Conservation (phyloP, 768 basidiomycete genomes). For the Trichaptum fuscoviolaceum region DNA sequence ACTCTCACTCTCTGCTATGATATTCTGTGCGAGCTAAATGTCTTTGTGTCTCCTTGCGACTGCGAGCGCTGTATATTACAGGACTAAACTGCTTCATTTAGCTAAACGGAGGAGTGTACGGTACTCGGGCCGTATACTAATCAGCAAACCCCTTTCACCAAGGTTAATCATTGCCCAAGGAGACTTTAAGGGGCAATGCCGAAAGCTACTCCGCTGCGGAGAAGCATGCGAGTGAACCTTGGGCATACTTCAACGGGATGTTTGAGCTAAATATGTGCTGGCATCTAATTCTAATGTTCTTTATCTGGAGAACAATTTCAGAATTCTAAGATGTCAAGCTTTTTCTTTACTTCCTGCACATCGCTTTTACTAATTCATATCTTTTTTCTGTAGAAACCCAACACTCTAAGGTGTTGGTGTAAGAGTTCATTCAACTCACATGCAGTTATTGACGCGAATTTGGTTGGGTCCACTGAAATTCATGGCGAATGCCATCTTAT, state of each 20-base stretch:
- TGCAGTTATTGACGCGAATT: too few species aligned
- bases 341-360: background rate
- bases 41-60: background rate
- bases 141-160: background rate
- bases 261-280: background rate
- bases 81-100: background rate
- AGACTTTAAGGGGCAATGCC: background rate
- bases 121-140: background rate
- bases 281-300: background rate
- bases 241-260: too few species aligned
- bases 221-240: background rate
- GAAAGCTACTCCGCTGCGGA: background rate
- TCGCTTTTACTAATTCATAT: too few species aligned
- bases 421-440: too few species aligned
- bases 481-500: too few species aligned
- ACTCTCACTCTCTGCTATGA: background rate
- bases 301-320: background rate
- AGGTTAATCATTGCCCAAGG: background rate
- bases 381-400: too few species aligned
- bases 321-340: background rate
- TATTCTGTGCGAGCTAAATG: background rate
- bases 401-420: too few species aligned
- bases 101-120: background rate
- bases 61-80: background rate
- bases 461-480: too few species aligned